phyloP scores from a whole-genome alignment of 2,329 filamentous ascomycete genomes.

The Neofusicoccum ribis region DNA sequence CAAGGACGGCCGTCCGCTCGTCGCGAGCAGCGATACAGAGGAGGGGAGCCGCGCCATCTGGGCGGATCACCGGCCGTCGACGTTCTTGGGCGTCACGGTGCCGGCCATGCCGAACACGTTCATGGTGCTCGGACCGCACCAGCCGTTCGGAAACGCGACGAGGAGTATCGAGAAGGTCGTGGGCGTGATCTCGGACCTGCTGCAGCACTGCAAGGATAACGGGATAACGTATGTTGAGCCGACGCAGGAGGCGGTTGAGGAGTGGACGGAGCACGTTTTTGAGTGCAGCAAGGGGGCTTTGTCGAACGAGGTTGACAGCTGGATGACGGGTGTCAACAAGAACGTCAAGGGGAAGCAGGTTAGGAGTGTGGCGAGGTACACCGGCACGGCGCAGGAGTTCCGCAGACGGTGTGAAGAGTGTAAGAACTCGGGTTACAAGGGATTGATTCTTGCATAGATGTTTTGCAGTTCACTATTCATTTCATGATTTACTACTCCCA shows the following conservation, averaged over 20 bases:
- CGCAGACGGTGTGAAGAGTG: slow-evolving; percentile 35
- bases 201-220: slow-evolving; percentile 35
- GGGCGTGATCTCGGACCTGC: slow-evolving; percentile 39
- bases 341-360: slow-evolving; percentile 50
- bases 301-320: slow-evolving; percentile 52
- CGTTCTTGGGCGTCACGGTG: slow-evolving; percentile 31
- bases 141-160: slow-evolving; percentile 48
- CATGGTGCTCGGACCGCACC: slow-evolving; percentile 48
- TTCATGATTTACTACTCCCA: no score
- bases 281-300: slow-evolving; percentile 48
- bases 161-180: slow-evolving; percentile 47
- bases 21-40: slow-evolving; percentile 25
- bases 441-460: slow-evolving; percentile 23
- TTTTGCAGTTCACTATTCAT: no score
- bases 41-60: slow-evolving; percentile 24
- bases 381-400: slow-evolving; percentile 48
- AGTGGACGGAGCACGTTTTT: slow-evolving; percentile 53
- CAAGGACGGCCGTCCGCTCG: slow-evolving; percentile 26
- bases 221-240: slow-evolving; percentile 42
- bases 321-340: slow-evolving; percentile 59
- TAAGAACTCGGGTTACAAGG: slow-evolving; percentile 26
- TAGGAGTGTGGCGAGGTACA: slow-evolving; percentile 50
- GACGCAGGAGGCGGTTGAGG: slow-evolving; percentile 39
- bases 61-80: slow-evolving; percentile 26
- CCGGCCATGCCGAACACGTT: slow-evolving; percentile 35